Evolutionary conservation across 1,284 basidiomycete species (phyloP).

Genomic region (Puccinia horiana): DNA sequence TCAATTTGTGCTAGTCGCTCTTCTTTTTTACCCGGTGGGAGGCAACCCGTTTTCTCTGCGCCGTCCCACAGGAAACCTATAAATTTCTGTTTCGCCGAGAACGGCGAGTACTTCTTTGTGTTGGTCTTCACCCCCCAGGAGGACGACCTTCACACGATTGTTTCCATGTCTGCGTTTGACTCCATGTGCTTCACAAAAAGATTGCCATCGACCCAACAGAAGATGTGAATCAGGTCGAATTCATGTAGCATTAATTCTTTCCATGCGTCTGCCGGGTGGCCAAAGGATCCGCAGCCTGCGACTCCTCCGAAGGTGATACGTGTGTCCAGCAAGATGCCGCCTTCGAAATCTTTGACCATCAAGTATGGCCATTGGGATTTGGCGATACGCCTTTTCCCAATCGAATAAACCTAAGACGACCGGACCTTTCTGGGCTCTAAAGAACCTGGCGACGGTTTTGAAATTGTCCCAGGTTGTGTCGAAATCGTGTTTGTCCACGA

Average conservation of each 20-base stretch:
- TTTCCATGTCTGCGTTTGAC: neutral
- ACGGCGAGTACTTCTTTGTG: neutral
- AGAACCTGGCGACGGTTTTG: neutral
- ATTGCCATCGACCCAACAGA: constrained; percentile 8
- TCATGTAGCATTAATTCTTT: constrained; percentile 1
- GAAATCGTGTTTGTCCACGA: neutral
- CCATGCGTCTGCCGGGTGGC: neutral
- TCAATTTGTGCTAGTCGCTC: neutral
- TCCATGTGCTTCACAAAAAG: neutral
- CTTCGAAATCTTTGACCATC: neutral
- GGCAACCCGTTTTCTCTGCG: neutral
- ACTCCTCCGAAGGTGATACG: too few species aligned
- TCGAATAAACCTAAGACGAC: neutral
- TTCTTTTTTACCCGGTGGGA: neutral
- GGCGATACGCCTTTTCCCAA: neutral
- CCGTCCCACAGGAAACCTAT: constrained; percentile 23
- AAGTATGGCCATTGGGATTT: neutral
- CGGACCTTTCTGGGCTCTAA: neutral
- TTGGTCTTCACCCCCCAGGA: neutral
- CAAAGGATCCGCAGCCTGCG: neutral
- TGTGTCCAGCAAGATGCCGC: neutral
- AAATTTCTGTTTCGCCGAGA: neutral
- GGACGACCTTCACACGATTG: neutral
- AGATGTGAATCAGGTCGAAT: neutral
- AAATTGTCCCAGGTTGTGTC: constrained; percentile 11